Percentiles rank a stretch among this genome's conserved stretches.
phyloP scores from a whole-genome alignment of 2,329 filamentous ascomycete genomes.

The Ceratocystis alfenasii region DNA sequence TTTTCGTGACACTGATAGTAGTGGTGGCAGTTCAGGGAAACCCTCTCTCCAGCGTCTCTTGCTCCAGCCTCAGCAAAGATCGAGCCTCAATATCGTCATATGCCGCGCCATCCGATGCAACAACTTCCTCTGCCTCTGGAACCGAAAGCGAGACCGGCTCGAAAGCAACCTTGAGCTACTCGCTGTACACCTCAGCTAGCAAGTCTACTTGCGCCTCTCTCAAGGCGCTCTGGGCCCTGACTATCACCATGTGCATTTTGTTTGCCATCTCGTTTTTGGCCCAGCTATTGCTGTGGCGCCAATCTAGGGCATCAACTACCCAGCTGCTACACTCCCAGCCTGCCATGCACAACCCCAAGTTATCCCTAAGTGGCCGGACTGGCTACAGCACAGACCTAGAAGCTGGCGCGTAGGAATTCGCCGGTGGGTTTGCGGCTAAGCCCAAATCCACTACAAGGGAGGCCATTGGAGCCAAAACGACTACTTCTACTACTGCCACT shows the following conservation, averaged over 20 bases:
- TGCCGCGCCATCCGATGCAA: not conserved
- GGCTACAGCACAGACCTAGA: slow-evolving; percentile 11
- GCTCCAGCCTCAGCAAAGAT: slow-evolving; percentile 38
- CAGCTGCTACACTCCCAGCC: slow-evolving; percentile 10
- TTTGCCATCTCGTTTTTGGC: slow-evolving; percentile 53
- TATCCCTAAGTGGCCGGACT: not conserved
- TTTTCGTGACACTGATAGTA: slow-evolving; percentile 67
- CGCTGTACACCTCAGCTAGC: slow-evolving; percentile 40
- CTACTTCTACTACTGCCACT: not conserved
- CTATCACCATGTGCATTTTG: slow-evolving; percentile 63
- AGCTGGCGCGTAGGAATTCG: slow-evolving; percentile 16
- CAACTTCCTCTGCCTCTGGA: not conserved
- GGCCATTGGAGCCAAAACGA: not conserved
- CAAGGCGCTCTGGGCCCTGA: slow-evolving; percentile 78
- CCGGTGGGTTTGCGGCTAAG: slow-evolving; percentile 8
- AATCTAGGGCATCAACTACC: slow-evolving; percentile 1
- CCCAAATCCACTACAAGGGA: not conserved
- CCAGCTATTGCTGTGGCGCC: slow-evolving; percentile 49
- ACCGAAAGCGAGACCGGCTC: slow-evolving; percentile 24
- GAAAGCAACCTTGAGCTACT: slow-evolving; percentile 27
- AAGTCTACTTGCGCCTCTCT: slow-evolving; percentile 65
- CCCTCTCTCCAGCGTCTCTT: slow-evolving; percentile 67
- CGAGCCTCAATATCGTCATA: slow-evolving; percentile 27
- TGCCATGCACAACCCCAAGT: slow-evolving; percentile 4
- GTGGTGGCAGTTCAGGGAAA: slow-evolving; percentile 67